Conservation (phyloP, 2,329 filamentous ascomycete genomes). For the Penicillium polonicum region DNA sequence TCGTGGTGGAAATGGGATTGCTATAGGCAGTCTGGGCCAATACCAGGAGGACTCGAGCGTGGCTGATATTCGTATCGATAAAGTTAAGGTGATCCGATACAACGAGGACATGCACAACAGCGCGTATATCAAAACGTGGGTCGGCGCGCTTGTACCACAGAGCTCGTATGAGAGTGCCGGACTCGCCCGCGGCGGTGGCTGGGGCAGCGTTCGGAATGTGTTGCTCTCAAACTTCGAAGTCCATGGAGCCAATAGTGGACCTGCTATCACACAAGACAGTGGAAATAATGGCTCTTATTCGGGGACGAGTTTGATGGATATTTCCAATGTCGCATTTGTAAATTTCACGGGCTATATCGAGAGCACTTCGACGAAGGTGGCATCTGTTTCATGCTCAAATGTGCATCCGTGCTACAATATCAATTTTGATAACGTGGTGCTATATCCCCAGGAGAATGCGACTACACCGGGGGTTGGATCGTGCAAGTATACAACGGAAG, state of each 20-base stretch:
- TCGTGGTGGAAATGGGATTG: slow-evolving; percentile 53
- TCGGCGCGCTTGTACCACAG: slow-evolving; percentile 50
- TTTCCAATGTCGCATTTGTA: slow-evolving; percentile 51
- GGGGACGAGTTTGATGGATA: slow-evolving; percentile 53
- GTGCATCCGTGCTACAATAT: slow-evolving; percentile 55
- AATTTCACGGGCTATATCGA: slow-evolving; percentile 53
- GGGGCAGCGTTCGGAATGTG: slow-evolving; percentile 54
- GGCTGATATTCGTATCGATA: slow-evolving; percentile 49
- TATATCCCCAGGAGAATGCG: slow-evolving; percentile 34
- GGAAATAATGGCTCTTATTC: slow-evolving; percentile 51
- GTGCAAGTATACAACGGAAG: slow-evolving; percentile 39
- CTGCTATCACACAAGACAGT: slow-evolving; percentile 49
- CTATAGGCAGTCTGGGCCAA: slow-evolving; percentile 55
- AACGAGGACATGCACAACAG: slow-evolving; percentile 51
- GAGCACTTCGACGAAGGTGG: slow-evolving; percentile 24
- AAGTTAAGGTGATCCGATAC: slow-evolving; percentile 47
- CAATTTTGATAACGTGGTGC: slow-evolving; percentile 44
- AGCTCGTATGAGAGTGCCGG: slow-evolving; percentile 51
- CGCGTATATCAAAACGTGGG: slow-evolving; percentile 59
- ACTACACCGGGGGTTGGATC: slow-evolving; percentile 34
- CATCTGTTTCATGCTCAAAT: slow-evolving; percentile 46
- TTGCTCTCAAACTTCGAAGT: slow-evolving; percentile 54
- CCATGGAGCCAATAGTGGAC: slow-evolving; percentile 45
- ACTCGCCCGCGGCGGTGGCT: slow-evolving; percentile 53
- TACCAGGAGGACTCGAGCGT: slow-evolving; percentile 56